phyloP scores from a whole-genome alignment of 257 asterid genomes.

The Sherardia arvensis region DNA sequence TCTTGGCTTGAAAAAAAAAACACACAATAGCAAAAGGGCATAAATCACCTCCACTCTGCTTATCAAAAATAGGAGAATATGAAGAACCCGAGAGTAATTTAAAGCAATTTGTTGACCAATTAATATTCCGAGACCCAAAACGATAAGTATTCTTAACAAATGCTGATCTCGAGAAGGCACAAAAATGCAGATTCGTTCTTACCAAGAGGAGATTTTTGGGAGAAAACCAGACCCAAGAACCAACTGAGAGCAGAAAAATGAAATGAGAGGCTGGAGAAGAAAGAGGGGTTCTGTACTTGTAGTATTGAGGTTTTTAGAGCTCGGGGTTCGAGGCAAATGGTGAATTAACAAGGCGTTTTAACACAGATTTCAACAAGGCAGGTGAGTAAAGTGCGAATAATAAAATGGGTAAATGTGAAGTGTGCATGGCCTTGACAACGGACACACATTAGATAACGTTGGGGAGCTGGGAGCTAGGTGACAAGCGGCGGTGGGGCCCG shows the following conservation, averaged over 20 bases:
- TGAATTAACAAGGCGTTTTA: background rate
- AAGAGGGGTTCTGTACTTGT: background rate
- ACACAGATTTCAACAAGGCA: background rate
- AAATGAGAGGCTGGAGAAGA: background rate
- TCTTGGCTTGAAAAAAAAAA: slow-evolving; percentile 21
- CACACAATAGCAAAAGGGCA: slow-evolving; percentile 22
- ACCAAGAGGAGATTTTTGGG: slow-evolving; percentile 19
- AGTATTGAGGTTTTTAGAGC: background rate
- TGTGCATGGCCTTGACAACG: slow-evolving; percentile 1
- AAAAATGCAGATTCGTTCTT: slow-evolving; percentile 19
- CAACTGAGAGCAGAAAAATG: background rate
- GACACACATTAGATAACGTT: background rate
- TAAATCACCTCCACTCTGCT: slow-evolving; percentile 7
- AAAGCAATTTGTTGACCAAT: slow-evolving; percentile 2
- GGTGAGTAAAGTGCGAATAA: background rate
- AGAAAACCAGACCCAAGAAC: background rate
- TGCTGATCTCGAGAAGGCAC: slow-evolving; percentile 29
- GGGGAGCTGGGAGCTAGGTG: background rate
- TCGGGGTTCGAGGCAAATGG: slow-evolving; percentile 8
- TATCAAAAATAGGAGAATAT: background rate
- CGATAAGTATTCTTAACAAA: background rate
- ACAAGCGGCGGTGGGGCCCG: background rate
- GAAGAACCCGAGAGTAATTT: background rate
- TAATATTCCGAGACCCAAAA: slow-evolving; percentile 4
- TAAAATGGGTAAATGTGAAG: background rate